Base-by-base conservation (phyloP, 2,329 filamentous ascomycete genomes). In the Aspergillus pseudoterreus region DNA sequence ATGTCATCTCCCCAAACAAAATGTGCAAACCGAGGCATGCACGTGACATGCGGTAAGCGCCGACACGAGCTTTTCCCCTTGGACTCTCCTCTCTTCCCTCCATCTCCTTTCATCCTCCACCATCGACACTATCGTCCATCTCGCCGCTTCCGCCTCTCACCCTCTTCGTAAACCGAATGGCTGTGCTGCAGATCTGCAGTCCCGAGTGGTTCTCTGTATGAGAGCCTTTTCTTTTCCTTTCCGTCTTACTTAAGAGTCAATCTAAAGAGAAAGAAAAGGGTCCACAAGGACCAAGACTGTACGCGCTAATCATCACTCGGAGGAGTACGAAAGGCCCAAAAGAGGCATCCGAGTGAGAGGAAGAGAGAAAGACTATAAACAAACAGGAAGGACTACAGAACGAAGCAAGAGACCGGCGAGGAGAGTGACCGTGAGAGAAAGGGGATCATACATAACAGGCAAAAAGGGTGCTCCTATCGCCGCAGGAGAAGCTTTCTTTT, bases 141-240 rank as follows among this genome's bases (percentile, higher is more conserved):
- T 30, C 49, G 30, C 49, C 54, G 27, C 38, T 51, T 52, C 45
- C 35, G 14, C 52, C 43, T 57, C 59, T 54, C 48, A 52, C 52
- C 55, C 58, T 63, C 59, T 59, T 61, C 64, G 70, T 72, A 72
- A 73, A 71, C 64, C 65, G 64, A 69, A 68, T 66, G 60, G 67
- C 61, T 63, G 68, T 69, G 62, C 64, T 67, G 61, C 62, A 64
- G 56, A 60, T 57, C 54, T 57, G 60, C 64, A 63, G 57, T 53
- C 33, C 54, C 60, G 57, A 63, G 62, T 62, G 67, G 63, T 59
- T 67, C 64, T 63, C 66, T 62, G 66, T 68, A 67, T 68, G 63
- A 69, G 62, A 63, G 55, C 61, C 53, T 48, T 51, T 56, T 63
- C 54, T 51, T 63, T 60, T 58, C 58, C 56, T 65, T 55, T 54